Evolutionary conservation across 805 yeast species (phyloP).

Genomic region (Kuraishia capsulata): DNA sequence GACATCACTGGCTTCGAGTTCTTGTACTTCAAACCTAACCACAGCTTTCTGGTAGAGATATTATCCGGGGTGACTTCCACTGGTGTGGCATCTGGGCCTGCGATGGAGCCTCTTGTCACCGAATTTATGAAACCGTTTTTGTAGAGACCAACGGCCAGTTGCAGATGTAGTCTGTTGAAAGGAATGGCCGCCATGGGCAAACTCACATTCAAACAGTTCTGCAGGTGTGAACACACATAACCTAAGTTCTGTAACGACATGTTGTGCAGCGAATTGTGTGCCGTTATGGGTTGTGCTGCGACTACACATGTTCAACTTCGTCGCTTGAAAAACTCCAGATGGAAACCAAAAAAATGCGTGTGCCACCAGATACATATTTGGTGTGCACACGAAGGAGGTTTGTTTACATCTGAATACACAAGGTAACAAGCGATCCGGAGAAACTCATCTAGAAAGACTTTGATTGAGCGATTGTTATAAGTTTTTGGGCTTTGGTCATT

Average conservation of each 20-base stretch:
- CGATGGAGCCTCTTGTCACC: slow-evolving; percentile 73
- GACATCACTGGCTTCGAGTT: slow-evolving; percentile 70
- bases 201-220: slow-evolving; percentile 75
- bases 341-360: too few species aligned
- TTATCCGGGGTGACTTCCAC: slow-evolving; percentile 81
- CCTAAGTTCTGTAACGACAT: slow-evolving; percentile 88
- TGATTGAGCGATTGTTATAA: too few species aligned
- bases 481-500: too few species aligned
- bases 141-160: slow-evolving; percentile 75
- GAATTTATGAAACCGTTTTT: slow-evolving; percentile 85
- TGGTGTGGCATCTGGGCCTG: slow-evolving; percentile 75
- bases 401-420: too few species aligned
- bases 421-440: too few species aligned
- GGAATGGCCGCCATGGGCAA: slow-evolving; percentile 74
- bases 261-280: slow-evolving; percentile 4
- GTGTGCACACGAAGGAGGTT: too few species aligned
- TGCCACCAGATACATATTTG: too few species aligned
- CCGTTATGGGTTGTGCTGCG: too few species aligned
- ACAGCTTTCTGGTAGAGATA: slow-evolving; percentile 73
- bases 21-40: slow-evolving; percentile 89
- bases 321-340: too few species aligned
- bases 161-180: slow-evolving; percentile 72
- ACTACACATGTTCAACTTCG: too few species aligned
- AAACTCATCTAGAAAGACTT: too few species aligned
- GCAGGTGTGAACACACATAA: slow-evolving; percentile 78